Base-by-base conservation (phyloP, 2,329 filamentous ascomycete genomes). In the Pseudogymnoascus sp. region DNA sequence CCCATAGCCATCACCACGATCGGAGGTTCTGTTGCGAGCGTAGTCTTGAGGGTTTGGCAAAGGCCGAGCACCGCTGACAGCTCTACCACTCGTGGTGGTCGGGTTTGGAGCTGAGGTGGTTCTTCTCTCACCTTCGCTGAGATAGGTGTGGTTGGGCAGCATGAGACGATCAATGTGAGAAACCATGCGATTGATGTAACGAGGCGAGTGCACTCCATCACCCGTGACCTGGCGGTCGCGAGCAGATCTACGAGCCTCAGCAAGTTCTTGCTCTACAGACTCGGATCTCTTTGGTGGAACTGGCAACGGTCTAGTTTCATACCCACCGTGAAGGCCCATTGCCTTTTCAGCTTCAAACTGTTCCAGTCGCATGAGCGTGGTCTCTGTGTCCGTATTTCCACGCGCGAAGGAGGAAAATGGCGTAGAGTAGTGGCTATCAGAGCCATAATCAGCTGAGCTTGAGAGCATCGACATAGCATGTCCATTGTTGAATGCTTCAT, bases 401-500 rank as follows among this genome's bases (percentile, higher is more conserved):
- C 16, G 33, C 26, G 38, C 59, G 24, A 61, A 61, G 16, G 59
- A 61, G 19, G 59, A 26, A 19, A 61, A 61, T 1, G 59, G 59
- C 4, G 59, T 61, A 5, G 59, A 61, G n/a, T 61, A 37, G 19
- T 40, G 59, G 59, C 24, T 40, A 61, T 61, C 47, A 56, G 47
- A 33, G 26, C 47, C 47, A 19, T 33, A 56, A 13, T 56, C 47
- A 7, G 26, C 26, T 56, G 47, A 56, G 47, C 47, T 56, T 56
- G 47, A 56, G n/a, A 56, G 26, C 26, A 56, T 31, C 5, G 47
- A 56, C 13, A 56, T 3, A 7, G 13, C 26, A 33, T 56, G 26
- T 2, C 7, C n/a, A 5, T 7, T 61, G 71, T 91, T 93, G 78
- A 97, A 97, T 1, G 93, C 93, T 70, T 95, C 90, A 71, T 97